phyloP scores from a whole-genome alignment of 495 filamentous ascomycete species.

The Penicillium manginii region DNA sequence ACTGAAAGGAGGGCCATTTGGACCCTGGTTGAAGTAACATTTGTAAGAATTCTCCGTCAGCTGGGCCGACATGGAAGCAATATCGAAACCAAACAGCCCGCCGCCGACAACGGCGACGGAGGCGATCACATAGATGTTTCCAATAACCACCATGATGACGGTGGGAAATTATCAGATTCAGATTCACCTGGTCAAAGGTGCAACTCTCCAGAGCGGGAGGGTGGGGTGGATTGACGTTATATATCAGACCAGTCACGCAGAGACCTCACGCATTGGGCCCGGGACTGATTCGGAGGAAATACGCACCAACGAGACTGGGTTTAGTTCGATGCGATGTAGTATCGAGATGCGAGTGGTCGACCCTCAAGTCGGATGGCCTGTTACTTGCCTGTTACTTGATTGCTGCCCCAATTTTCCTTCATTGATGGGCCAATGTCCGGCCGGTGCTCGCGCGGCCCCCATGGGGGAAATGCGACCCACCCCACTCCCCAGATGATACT shows the following conservation, averaged over 20 bases:
- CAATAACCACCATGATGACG: slow-evolving; percentile 11
- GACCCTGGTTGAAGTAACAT: slow-evolving; percentile 64
- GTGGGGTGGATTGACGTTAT: background rate
- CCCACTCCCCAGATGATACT: slow-evolving; percentile 1
- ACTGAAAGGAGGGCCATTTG: slow-evolving; percentile 23
- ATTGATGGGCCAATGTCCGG: background rate
- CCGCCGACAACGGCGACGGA: slow-evolving; percentile 78
- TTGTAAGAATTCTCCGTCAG: slow-evolving; percentile 60
- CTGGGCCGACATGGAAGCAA: slow-evolving; percentile 80
- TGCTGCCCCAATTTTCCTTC: background rate
- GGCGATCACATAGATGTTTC: slow-evolving; percentile 73
- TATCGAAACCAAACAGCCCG: slow-evolving; percentile 82
- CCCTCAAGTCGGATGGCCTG: background rate
- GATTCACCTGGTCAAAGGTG: background rate
- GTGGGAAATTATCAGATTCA: background rate
- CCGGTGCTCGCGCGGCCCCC: slow-evolving; percentile 27
- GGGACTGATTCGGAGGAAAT: background rate
- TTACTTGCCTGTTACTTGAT: background rate
- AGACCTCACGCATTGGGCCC: background rate
- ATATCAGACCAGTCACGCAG: background rate
- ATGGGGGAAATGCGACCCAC: slow-evolving; percentile 11
- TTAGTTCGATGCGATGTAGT: slow-evolving; percentile 10
- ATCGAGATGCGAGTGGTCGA: background rate
- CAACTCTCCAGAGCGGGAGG: background rate
- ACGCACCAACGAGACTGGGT: background rate